Evolutionary conservation across 345 rosid species (phyloP), one percentile per base, ranked within the genome.

Genomic region (Eucalyptus guilfoylei): DNA sequence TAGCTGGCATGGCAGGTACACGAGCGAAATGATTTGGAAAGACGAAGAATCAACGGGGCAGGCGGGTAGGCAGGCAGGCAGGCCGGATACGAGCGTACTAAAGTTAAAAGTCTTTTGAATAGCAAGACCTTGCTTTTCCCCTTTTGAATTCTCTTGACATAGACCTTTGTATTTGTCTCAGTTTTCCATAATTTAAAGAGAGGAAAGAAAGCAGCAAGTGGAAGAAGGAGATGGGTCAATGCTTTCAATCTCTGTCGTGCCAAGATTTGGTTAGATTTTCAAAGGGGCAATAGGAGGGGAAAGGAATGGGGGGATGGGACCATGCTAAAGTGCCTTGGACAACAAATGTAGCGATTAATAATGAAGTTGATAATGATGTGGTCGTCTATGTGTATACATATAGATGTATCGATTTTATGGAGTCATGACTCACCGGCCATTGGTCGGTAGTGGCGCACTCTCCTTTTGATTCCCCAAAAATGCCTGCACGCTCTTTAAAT

Each of bases 401-500:
- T 76, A 40, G 15, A 40, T 21, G 47, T 6, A 40, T 40, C 28
- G 47, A 76, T 40, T 21, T 40, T 76, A 76, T 76, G 47, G 85
- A 76, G 85, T 76, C 85, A 23, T 76, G 85, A 76, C 30, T 76
- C 85, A 76, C 30, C 30, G 5, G 30, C 40, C 88, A 64, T 87
- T 87, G 88, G 88, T 87, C 83, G 88, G 88, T 87, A 87, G 83
- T 87, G 88, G 88, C 88, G 88, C 88, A 87, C 88, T 87, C 80
- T 42, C 37, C 48, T 9, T 37, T 76, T 76, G 85, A 40, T 21
- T 42, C 30, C 85, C 85, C 69, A 62, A 4, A 72, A 76, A 40
- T 76, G 85, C 85, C 85, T 23, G 47, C 88, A 50, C 48, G 40
- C n/a, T 16, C 55, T 44, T 45, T 24, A 64, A 44, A 45, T 62